Conservation (phyloP, 129 eudicot species). For the Mikania micrantha region DNA sequence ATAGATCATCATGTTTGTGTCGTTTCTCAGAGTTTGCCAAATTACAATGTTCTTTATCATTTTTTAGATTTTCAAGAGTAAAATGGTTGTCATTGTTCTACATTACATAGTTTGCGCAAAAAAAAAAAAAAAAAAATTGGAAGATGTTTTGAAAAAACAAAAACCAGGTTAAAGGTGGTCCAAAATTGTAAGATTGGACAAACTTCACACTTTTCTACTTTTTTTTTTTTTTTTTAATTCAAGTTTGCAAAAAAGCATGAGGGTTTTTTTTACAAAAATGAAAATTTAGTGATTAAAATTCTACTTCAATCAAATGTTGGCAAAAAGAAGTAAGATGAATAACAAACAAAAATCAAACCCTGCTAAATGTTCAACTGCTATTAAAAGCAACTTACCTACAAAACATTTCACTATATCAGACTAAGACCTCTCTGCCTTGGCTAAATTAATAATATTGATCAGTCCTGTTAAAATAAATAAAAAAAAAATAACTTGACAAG, state of each 20-base stretch:
- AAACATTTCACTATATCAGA: not conserved
- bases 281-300: not conserved
- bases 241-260: not conserved
- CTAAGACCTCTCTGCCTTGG: not conserved
- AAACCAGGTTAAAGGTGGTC: not conserved
- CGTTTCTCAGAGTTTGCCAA: not conserved
- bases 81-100: not conserved
- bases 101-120: not conserved
- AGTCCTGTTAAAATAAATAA: not conserved
- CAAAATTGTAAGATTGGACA: not conserved
- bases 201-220: not conserved
- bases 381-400: too few species aligned
- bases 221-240: too few species aligned
- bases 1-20: not conserved
- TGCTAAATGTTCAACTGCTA: not conserved
- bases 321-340: not conserved
- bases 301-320: not conserved
- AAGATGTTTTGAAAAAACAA: not conserved
- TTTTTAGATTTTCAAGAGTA: not conserved
- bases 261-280: not conserved
- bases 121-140: not conserved
- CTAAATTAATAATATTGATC: not conserved
- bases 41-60: not conserved
- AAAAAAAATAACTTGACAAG: not conserved
- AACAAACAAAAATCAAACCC: not conserved